Evolutionary conservation across 192 early-diverging fungal genomes (phyloP), one percentile per base, ranked within the genome.

Genomic region (Lobosporangium transversale): DNA sequence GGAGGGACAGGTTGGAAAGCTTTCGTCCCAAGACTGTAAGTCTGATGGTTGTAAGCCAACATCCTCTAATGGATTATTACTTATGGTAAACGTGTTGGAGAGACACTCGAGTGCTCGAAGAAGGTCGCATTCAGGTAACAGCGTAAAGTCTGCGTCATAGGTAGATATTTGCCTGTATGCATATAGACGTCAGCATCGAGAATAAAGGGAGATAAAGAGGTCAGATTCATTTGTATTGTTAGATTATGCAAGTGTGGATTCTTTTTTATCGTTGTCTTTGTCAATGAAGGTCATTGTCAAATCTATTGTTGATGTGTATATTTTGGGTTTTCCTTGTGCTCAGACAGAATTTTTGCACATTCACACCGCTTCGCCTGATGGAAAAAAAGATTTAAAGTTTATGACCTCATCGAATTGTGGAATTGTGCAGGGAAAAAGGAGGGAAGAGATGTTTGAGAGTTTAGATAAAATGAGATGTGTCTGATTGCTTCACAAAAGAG

Each of bases 131-230:
- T 76, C 73, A 26, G 73, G 73, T 53, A 76, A 20, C 15, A 76
- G 53, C n/a, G 73, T 76, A 62, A 76, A 76, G 44, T 76, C 73
- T 0, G 64, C 73, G 40, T 76, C 73, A 52, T 76, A 76, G 4
- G 73, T 76, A 17, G 70, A 75, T 75, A 75, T 75, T 66, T 75
- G 70, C 57, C 70, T 75, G 23, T 8, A 15, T 30, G 51, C n/a
- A 20, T 12, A 14, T 11, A 7, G 18, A 48, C 20, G 9, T 55
- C 52, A 36, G 37, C 27, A 20, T 26, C 5, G 45, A 20, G 18
- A 47, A 47, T 17, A n/a, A n/a, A n/a, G n/a, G n/a, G n/a, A n/a
- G n/a, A n/a, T n/a, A n/a, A n/a, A n/a, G n/a, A n/a, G n/a, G n/a
- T n/a, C n/a, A n/a, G n/a, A n/a, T n/a, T n/a, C n/a, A n/a, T n/a